These are phyloP conservation scores for Fraxinus cuspidata DNA, from an alignment of 257 asterid species.

Conservation along the genomic window DNA sequence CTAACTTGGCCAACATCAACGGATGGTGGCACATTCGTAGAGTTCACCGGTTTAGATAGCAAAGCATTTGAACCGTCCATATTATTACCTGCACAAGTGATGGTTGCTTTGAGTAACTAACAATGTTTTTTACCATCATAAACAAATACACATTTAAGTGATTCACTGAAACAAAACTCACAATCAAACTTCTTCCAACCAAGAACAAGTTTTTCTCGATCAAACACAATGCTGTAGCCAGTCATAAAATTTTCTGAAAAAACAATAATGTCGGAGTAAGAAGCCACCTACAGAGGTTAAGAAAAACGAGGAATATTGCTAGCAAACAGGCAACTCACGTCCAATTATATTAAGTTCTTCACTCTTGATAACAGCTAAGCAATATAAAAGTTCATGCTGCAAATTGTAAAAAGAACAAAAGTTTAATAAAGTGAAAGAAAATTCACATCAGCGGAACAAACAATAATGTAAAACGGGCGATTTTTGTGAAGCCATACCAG, in stretches of 20 bases:
- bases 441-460: background rate
- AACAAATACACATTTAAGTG: background rate
- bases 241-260: constrained; percentile 80
- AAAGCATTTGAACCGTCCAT: constrained; percentile 38
- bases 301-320: constrained; percentile 2
- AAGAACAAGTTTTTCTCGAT: constrained; percentile 75
- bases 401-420: constrained; percentile 23
- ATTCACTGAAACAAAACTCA: constrained; percentile 37
- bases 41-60: constrained; percentile 39
- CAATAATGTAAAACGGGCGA: constrained; percentile 7
- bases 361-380: constrained; percentile 83
- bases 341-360: constrained; percentile 74
- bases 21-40: constrained; percentile 52
- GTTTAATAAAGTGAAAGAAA: constrained; percentile 6
- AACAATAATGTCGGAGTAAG: background rate
- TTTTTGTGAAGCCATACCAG: constrained; percentile 39
- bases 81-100: constrained; percentile 57
- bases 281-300: constrained; percentile 2
- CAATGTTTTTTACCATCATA: background rate
- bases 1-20: constrained; percentile 40
- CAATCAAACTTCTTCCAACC: constrained; percentile 80
- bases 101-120: background rate
- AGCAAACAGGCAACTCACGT: constrained; percentile 50
- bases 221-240: constrained; percentile 80
- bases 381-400: constrained; percentile 67